These are phyloP conservation scores for Candida ipomoeae DNA, from an alignment of 805 yeast genomes.

Conservation along the genomic window DNA sequence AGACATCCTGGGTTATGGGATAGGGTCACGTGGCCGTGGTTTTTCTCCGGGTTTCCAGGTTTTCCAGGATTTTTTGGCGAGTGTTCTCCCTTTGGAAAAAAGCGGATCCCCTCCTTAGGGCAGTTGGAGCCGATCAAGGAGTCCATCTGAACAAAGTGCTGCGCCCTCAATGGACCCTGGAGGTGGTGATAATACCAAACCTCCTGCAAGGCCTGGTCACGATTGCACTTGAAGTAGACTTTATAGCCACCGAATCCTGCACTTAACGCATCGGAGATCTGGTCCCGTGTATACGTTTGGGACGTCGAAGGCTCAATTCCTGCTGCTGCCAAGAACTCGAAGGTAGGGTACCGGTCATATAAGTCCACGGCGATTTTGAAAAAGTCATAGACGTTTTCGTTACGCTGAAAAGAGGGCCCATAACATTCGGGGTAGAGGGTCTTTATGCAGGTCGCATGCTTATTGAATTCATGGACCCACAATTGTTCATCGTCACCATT, in stretches of 20 bases:
- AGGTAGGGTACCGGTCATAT: constrained; percentile 34
- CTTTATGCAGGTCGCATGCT: constrained; percentile 42
- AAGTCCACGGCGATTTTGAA: constrained; percentile 30
- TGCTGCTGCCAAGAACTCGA: constrained; percentile 28
- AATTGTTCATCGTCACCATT: constrained; percentile 31
- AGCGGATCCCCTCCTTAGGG: constrained; percentile 64
- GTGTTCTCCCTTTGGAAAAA: constrained; percentile 57
- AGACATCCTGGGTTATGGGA: constrained; percentile 64
- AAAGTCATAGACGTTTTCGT: constrained; percentile 27
- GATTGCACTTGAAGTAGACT: constrained; percentile 35
- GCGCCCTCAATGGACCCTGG: constrained; percentile 20
- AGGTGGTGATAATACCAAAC: constrained; percentile 26
- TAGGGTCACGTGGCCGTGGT: constrained; percentile 40
- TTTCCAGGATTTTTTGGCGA: constrained; percentile 7
- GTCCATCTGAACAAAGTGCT: constrained; percentile 53
- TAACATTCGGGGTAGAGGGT: constrained; percentile 37
- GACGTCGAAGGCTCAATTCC: constrained; percentile 36
- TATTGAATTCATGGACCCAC: constrained; percentile 43
- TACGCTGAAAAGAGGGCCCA: constrained; percentile 17
- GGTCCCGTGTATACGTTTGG: constrained; percentile 29
- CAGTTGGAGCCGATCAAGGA: constrained; percentile 56
- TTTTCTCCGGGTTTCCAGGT: constrained; percentile 12
- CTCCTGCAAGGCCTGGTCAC: constrained; percentile 19
- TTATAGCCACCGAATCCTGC: constrained; percentile 26
- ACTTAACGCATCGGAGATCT: constrained; percentile 31